These are phyloP conservation scores for Beta lomatogona DNA, from an alignment of 179 eudicot species.

Conservation along the genomic window DNA sequence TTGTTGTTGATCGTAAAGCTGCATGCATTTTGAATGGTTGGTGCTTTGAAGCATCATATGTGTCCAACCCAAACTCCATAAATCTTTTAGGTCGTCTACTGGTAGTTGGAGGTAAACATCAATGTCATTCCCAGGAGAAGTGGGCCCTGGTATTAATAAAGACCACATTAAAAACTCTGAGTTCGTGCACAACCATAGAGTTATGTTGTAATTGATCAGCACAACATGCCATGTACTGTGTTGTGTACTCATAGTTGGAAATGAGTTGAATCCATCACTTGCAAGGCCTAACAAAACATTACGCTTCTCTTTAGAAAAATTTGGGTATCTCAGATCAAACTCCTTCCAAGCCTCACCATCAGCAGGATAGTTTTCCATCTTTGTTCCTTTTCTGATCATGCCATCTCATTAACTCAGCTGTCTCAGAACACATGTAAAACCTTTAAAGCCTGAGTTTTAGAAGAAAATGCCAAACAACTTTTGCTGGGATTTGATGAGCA, in stretches of 20 bases:
- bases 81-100: not conserved
- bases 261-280: slow-evolving; percentile 6
- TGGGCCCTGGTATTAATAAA: not conserved
- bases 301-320: not conserved
- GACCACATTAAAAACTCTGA: not conserved
- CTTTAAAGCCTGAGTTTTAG: slow-evolving; percentile 7
- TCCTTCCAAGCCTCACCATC: slow-evolving; percentile 13
- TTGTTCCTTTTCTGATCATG: not conserved
- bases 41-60: not conserved
- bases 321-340: not conserved
- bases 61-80: not conserved
- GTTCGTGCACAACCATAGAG: not conserved
- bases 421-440: slow-evolving; percentile 3
- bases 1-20: not conserved
- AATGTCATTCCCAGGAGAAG: not conserved
- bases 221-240: slow-evolving; percentile 1
- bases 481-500: not conserved
- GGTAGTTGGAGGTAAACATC: not conserved
- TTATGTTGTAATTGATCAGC: not conserved
- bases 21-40: slow-evolving; percentile 1
- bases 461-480: not conserved
- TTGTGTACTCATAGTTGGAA: not conserved
- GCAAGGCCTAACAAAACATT: slow-evolving; percentile 4
- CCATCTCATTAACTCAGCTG: slow-evolving; percentile 19
- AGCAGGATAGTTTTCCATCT: not conserved